A percentile compares a stretch with the other conserved stretches of the same genome.
Evolutionary conservation across 441 rosid species (phyloP).

Genomic region (Erysimum cheiri): DNA sequence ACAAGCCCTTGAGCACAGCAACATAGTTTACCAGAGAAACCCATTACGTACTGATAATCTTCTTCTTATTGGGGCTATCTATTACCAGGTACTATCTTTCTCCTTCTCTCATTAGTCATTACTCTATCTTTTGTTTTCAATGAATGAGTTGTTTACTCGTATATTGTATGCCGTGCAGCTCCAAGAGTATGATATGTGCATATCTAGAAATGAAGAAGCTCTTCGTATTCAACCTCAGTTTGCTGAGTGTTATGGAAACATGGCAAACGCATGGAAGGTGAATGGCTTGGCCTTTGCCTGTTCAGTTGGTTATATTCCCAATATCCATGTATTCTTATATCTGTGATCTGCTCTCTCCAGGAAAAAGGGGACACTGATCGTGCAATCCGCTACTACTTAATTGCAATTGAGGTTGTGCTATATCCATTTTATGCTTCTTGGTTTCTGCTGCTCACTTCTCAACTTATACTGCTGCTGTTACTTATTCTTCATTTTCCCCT

Average conservation of each 20-base stretch:
- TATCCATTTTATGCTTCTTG: slow-evolving; percentile 16
- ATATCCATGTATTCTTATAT: neutral
- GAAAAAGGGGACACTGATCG: slow-evolving; percentile 96
- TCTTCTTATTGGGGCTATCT: slow-evolving; percentile 94
- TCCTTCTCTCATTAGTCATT: neutral
- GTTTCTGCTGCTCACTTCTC: neutral
- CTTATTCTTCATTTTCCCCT: slow-evolving; percentile 6
- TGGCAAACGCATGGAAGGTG: slow-evolving; percentile 99
- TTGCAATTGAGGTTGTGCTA: slow-evolving; percentile 91
- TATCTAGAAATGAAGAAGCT: slow-evolving; percentile 94
- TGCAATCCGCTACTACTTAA: slow-evolving; percentile 88
- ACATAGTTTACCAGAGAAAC: slow-evolving; percentile 73
- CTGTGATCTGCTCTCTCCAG: slow-evolving; percentile 52
- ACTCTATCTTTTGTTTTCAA: neutral
- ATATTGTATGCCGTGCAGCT: slow-evolving; percentile 51
- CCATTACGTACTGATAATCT: slow-evolving; percentile 93
- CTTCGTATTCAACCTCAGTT: slow-evolving; percentile 89
- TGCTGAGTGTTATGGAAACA: slow-evolving; percentile 99
- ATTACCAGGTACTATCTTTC: slow-evolving; percentile 76
- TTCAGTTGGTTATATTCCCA: slow-evolving; percentile 8
- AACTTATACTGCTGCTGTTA: slow-evolving; percentile 6
- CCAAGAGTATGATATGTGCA: slow-evolving; percentile 98
- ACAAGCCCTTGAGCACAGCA: slow-evolving; percentile 89
- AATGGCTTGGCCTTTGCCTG: slow-evolving; percentile 26
- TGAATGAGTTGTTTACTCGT: slow-evolving; percentile 12